Percentiles rank a stretch among this genome's conserved stretches.
These are phyloP conservation scores for Tuber aestivum DNA, from an alignment of 495 filamentous ascomycete species.

Conservation along the genomic window DNA sequence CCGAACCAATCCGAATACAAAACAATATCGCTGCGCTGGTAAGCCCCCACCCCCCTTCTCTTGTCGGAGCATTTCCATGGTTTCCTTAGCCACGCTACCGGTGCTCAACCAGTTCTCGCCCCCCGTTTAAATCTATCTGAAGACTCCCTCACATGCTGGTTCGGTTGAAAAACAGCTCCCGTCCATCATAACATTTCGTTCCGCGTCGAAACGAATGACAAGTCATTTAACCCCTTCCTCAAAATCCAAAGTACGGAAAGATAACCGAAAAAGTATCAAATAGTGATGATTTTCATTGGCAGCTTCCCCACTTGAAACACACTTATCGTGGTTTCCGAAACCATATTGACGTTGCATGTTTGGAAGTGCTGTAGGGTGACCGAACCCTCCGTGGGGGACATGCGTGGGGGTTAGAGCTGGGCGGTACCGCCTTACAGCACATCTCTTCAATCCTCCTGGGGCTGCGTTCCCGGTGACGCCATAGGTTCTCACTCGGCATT, in stretches of 20 bases:
- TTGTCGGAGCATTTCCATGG: not conserved
- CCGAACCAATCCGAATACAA: not conserved
- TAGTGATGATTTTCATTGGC: not conserved
- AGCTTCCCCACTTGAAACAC: not conserved
- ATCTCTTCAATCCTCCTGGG: not conserved
- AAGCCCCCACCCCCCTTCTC: not conserved
- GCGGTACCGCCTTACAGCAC: not conserved
- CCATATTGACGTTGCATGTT: conserved; percentile 5
- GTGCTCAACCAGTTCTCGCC: not conserved
- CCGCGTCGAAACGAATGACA: not conserved
- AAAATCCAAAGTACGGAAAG: not conserved
- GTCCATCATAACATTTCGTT: not conserved
- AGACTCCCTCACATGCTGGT: not conserved
- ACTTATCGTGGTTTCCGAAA: not conserved
- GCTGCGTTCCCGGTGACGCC: not conserved
- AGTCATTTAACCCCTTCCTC: not conserved
- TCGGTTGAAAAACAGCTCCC: not conserved
- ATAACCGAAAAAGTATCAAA: conserved; percentile 4
- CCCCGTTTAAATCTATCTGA: not conserved
- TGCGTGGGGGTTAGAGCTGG: not conserved
- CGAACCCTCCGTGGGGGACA: not conserved
- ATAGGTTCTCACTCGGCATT: conserved; percentile 3
- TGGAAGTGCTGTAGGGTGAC: not conserved
- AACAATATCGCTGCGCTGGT: not conserved
- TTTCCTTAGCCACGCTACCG: not conserved